Conservation (phyloP, 345 rosid genomes). For the Leavenworthia alabamica region DNA sequence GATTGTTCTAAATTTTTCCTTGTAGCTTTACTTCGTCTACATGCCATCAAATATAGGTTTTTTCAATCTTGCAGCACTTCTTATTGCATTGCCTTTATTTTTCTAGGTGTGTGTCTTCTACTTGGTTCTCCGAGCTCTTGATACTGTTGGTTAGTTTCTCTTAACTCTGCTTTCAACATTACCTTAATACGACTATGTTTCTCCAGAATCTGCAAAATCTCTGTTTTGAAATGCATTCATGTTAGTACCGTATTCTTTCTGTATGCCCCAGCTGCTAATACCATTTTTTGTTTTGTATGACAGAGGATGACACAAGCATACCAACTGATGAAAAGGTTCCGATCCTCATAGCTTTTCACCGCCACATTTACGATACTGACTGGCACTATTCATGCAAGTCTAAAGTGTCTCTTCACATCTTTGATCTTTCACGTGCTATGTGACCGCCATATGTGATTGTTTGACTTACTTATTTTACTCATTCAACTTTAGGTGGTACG, state of each 20-base stretch:
- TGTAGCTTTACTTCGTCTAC: constrained; percentile 7
- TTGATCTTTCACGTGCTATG: not conserved
- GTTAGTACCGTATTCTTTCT: not conserved
- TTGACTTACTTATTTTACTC: not conserved
- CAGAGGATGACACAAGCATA: constrained; percentile 99
- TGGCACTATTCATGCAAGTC: constrained; percentile 95
- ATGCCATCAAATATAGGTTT: not conserved
- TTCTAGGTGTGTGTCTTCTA: constrained; percentile 82
- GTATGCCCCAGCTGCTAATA: not conserved
- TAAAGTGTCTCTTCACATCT: constrained; percentile 11
- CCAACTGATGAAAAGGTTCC: constrained; percentile 83
- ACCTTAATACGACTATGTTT: not conserved
- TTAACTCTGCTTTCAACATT: constrained; percentile 10
- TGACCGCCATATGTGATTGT: not conserved
- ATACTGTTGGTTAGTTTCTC: constrained; percentile 74
- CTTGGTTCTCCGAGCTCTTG: constrained; percentile 94
- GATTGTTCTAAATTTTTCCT: not conserved
- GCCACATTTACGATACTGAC: constrained; percentile 61
- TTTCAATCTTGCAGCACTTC: not conserved
- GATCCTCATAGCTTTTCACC: constrained; percentile 67
- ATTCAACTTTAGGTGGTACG: constrained; percentile 60
- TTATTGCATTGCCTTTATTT: not conserved
- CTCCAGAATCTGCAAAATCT: not conserved
- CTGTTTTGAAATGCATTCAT: constrained; percentile 1
- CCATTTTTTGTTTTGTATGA: constrained; percentile 3